phyloP scores from a whole-genome alignment of 441 rosid genomes.

The Corymbia citriodora region DNA sequence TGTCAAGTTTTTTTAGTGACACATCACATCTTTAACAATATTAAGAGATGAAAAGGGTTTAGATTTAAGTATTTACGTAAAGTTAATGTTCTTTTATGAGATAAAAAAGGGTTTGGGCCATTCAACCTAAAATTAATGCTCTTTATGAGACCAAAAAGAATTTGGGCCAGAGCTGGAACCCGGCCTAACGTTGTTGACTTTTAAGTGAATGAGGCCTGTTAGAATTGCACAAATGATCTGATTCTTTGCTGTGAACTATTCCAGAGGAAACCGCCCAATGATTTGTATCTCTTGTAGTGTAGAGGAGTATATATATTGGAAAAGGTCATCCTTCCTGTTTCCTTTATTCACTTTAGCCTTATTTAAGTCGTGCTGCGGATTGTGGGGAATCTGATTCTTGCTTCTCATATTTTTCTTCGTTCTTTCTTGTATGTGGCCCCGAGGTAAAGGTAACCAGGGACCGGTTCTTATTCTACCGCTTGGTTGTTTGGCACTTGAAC shows the following conservation, averaged over 20 bases:
- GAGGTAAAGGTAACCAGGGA: not conserved
- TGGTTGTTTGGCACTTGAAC: not conserved
- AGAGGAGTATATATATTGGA: not conserved
- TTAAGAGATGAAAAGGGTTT: not conserved
- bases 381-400: not conserved
- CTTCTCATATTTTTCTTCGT: not conserved
- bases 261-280: not conserved
- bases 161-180: not conserved
- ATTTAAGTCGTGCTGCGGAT: not conserved
- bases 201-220: not conserved
- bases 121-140: not conserved
- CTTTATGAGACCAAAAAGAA: not conserved
- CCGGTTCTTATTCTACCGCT: not conserved
- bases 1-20: not conserved
- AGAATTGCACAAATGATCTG: not conserved
- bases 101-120: not conserved
- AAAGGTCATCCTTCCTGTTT: not conserved
- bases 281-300: not conserved
- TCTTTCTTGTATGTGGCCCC: not conserved
- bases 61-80: not conserved
- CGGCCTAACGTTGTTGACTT: not conserved
- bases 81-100: not conserved
- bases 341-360: not conserved
- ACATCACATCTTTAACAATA: not conserved
- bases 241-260: not conserved